These are phyloP conservation scores for Kazachstania bromeliacearum DNA, from an alignment of 805 yeast species.

Conservation along the genomic window DNA sequence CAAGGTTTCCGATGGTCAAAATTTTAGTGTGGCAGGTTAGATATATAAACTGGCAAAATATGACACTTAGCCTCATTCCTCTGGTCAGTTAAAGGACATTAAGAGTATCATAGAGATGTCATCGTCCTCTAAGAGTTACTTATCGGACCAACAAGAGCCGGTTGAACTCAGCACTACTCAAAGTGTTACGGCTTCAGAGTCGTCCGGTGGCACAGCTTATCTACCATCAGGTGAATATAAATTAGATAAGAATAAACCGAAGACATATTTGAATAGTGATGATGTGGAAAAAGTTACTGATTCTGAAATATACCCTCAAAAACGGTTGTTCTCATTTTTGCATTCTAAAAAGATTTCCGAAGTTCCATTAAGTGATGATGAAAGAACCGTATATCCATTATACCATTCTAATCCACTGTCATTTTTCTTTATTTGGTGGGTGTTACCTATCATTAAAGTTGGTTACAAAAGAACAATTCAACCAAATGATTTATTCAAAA, in stretches of 20 bases:
- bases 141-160: too few relatives aligned
- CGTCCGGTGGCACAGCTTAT: background rate
- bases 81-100: too few relatives aligned
- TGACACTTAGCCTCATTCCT: too few relatives aligned
- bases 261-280: constrained; percentile 25
- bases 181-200: constrained; percentile 9
- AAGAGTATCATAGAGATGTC: too few relatives aligned
- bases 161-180: too few relatives aligned
- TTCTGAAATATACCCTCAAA: constrained; percentile 32
- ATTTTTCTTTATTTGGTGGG: constrained; percentile 56
- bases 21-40: too few relatives aligned
- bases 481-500: constrained; percentile 48
- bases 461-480: constrained; percentile 68
- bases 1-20: background rate
- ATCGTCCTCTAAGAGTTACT: too few relatives aligned
- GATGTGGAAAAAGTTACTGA: constrained; percentile 30
- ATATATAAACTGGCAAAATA: too few relatives aligned
- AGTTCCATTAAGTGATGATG: constrained; percentile 38
- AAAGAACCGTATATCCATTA: constrained; percentile 43
- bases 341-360: constrained; percentile 43
- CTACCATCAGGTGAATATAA: constrained; percentile 20
- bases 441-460: constrained; percentile 48
- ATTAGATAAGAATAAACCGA: constrained; percentile 23
- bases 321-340: constrained; percentile 42
- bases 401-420: constrained; percentile 33